Evolutionary conservation across 306 rosid species (phyloP), one percentile per base, ranked within the genome.

Genomic region (Amphicarpaea edgeworthii): DNA sequence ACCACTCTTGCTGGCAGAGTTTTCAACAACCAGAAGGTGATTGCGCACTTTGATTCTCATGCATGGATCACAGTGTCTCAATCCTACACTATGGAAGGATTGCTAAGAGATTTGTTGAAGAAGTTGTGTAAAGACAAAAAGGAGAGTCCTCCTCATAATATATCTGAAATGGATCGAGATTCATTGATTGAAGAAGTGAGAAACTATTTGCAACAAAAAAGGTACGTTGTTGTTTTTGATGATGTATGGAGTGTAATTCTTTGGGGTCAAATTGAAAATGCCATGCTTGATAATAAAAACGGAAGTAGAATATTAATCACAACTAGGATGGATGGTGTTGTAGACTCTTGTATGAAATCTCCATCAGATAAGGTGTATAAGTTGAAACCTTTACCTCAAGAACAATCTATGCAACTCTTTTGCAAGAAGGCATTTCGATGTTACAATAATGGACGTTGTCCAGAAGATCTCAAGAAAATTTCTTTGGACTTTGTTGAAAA

Each of bases 1-100:
- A 65, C 71, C 5, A 65, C 71, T 41, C 71, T 65, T 10, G 51
- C n/a, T 34, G 40, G 3, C 3, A 65, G 15, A 12, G 71, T 65
- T 15, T 60, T 65, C 41, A 37, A 37, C 41, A 37, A 37, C 9
- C 9, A 37, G 41, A 37, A 37, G 41, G 41, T 37, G 41, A 37
- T 7, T 37, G 41, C 41, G 0, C 41, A 37, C 41, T 37, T 37
- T 37, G 41, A 37, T 6, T 37, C 2, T 6, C 9, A 2, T 37
- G 10, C 41, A 37, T 37, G 41, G 41, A 37, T 37, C 41, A 37
- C 41, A 37, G 41, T 37, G 41, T 37, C 41, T 37, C 8, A 6
- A 37, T 6, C 41, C 8, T 37, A 37, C 41, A 37, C 41, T 37
- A 10, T 1, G 10, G 9, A 37, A 37, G 41, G 9, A 1, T 37